Evolutionary conservation across 1,139 yeast genomes (phyloP), one percentile per base, ranked within the genome.

Genomic region (Ogataea hybrid): DNA sequence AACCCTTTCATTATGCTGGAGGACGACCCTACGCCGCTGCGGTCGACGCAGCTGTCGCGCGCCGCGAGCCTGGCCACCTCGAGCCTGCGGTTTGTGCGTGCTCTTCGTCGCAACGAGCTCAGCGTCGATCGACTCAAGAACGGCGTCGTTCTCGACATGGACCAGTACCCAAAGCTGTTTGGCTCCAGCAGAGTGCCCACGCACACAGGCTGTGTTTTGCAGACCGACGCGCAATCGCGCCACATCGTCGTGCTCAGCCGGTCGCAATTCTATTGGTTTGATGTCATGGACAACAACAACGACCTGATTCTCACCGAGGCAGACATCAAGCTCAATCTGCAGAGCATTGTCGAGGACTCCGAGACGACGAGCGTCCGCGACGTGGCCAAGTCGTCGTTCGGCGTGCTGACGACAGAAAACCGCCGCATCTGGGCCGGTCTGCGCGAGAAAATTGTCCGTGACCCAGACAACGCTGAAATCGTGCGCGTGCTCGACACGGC

Each of bases 251-350:
- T 88, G n/a, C 68, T 86, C 61, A 81, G 89, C 51, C 82, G 84
- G 57, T 85, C 95, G 5, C 96, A 88, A 63, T 84, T 87, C 63
- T 88, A 88, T 65, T 88, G 96, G 96, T 88, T 88, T 62, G 95
- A 88, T 61, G 96, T 88, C 2, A 69, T 88, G 57, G 95, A 87
- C 62, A 72, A 72, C 41, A 69, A 80, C 48, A 78, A 84, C 59
- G 82, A 84, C 56, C 69, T 88, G 50, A 72, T 85, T 41, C 67
- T 86, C 57, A 73, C 81, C 2, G 94, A 87, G 58, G 79, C 77
- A 45, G 95, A 86, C 61, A 72, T 88, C 56, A 81, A 79, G 49
- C 70, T 81, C 58, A 88, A 87, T 63, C 81, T 84, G 59, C 78
- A 82, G 46, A 77, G 88, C 11, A 86, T 88, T 47, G 72, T 87